These are phyloP conservation scores for Chara braunii DNA, from an alignment of 139 green algal genomes.

Conservation along the genomic window DNA sequence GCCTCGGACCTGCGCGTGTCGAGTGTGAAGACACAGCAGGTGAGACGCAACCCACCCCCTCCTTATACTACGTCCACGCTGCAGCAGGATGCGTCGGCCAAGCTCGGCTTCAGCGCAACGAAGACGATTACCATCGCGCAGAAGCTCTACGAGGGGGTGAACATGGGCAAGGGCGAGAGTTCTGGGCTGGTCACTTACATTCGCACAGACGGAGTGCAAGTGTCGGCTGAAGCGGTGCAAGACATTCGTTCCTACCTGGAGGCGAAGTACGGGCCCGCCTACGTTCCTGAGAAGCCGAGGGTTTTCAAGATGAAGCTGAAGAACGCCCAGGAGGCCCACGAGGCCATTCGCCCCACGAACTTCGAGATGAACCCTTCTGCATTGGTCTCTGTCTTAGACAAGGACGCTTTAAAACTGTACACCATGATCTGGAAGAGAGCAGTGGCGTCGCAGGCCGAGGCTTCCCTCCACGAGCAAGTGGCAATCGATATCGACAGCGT, in stretches of 20 bases:
- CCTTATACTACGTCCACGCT: constrained; percentile 83
- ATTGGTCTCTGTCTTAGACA: not conserved
- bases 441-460: constrained; percentile 71
- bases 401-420: constrained; percentile 62
- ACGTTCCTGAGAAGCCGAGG: not conserved
- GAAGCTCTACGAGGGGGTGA: constrained; percentile 73
- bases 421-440: constrained; percentile 71
- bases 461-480: constrained; percentile 43
- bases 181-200: constrained; percentile 93
- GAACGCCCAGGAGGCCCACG: constrained; percentile 84
- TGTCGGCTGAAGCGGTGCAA: constrained; percentile 47
- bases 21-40: constrained; percentile 27
- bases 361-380: not conserved
- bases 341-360: constrained; percentile 80
- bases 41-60: constrained; percentile 49
- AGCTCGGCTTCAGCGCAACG: constrained; percentile 58
- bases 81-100: constrained; percentile 72
- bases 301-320: constrained; percentile 44
- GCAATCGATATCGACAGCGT: constrained; percentile 43
- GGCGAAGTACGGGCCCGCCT: constrained; percentile 12
- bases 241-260: constrained; percentile 43
- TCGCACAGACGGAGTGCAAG: constrained; percentile 73
- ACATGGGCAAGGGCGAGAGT: constrained; percentile 20
- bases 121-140: constrained; percentile 81
- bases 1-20: constrained; percentile 32